A percentile compares a stretch with the other conserved stretches of the same genome.
Conservation (phyloP, 2,329 filamentous ascomycete genomes). For the Leptographium wingfieldii region DNA sequence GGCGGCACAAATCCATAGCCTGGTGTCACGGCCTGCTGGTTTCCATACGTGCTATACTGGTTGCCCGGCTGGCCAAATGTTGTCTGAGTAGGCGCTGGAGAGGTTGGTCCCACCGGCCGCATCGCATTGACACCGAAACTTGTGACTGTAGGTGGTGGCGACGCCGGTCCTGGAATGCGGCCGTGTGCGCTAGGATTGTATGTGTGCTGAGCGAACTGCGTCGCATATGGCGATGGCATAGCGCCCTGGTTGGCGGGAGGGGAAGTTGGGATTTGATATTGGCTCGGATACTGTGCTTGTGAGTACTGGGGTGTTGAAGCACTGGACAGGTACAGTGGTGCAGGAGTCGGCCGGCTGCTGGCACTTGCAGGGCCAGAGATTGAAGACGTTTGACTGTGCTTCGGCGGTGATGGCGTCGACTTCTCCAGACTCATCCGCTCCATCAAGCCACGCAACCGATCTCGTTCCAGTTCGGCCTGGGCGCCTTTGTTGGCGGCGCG, state of each 20-base stretch:
- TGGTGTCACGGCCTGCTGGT: conserved; percentile 32
- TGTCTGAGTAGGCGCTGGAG: conserved; percentile 51
- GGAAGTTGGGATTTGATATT: conserved; percentile 47
- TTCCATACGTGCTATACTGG: conserved; percentile 35
- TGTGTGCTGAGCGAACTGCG: conserved; percentile 31
- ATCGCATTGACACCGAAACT: conserved; percentile 21
- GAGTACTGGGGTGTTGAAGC: conserved; percentile 31
- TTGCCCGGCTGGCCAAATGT: conserved; percentile 34
- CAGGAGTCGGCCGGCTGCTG: conserved; percentile 21
- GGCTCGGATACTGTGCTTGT: conserved; percentile 35
- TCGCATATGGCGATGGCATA: conserved; percentile 20
- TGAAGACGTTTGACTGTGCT: conserved; percentile 18
- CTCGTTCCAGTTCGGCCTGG: conserved; percentile 70
- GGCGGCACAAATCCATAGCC: conserved; percentile 48
- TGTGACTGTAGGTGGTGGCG: conserved; percentile 27
- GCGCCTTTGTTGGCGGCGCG: conserved; percentile 47
- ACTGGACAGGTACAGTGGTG: conserved; percentile 24
- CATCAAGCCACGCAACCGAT: conserved; percentile 80
- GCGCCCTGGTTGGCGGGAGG: conserved; percentile 37
- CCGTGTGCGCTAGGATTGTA: conserved; percentile 49
- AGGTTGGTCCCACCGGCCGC: conserved; percentile 26
- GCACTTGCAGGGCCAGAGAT: conserved; percentile 6
- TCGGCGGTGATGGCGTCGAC: conserved; percentile 28
- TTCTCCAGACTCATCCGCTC: conserved; percentile 87
- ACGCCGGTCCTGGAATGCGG: conserved; percentile 41